Conservation (phyloP, 2,329 filamentous ascomycete species). For the Fusarium graminum region DNA sequence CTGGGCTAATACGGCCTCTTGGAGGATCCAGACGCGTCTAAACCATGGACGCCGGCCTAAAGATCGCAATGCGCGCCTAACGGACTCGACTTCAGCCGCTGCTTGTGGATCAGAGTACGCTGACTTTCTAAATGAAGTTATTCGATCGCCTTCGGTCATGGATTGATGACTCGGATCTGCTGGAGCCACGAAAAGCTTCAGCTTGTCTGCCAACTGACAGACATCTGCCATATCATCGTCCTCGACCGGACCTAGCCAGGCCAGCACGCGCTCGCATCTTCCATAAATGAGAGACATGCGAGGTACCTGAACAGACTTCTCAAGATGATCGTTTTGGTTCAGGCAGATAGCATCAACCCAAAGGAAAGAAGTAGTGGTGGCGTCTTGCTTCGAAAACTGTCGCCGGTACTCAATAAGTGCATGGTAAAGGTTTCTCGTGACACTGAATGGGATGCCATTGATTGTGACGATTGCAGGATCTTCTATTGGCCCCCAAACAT, state of each 20-base stretch:
- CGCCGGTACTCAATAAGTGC: conserved; percentile 11
- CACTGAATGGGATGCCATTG: neutral
- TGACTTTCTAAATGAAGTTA: neutral
- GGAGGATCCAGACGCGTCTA: conserved; percentile 30
- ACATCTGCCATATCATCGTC: neutral
- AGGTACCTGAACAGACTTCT: conserved; percentile 27
- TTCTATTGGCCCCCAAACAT: conserved; percentile 23
- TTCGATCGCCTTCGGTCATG: neutral
- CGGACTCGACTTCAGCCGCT: neutral
- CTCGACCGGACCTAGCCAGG: conserved; percentile 8
- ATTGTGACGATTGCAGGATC: conserved; percentile 4
- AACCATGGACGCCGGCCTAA: conserved; percentile 28
- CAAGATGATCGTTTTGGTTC: conserved; percentile 18
- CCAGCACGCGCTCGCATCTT: conserved; percentile 20
- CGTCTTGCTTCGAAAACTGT: no score
- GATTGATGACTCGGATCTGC: accelerated
- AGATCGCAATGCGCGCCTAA: neutral
- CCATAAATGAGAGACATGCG: conserved; percentile 37
- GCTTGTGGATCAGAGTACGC: accelerated
- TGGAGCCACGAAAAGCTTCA: neutral
- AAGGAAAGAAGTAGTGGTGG: no score
- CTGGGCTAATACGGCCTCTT: conserved; percentile 22
- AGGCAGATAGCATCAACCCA: conserved; percentile 34
- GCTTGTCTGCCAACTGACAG: neutral
- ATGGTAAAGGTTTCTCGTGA: conserved; percentile 17